A percentile compares a stretch with the other conserved stretches of the same genome.
Conservation (phyloP, 768 basidiomycete species). For the Lentinula aciculospora region DNA sequence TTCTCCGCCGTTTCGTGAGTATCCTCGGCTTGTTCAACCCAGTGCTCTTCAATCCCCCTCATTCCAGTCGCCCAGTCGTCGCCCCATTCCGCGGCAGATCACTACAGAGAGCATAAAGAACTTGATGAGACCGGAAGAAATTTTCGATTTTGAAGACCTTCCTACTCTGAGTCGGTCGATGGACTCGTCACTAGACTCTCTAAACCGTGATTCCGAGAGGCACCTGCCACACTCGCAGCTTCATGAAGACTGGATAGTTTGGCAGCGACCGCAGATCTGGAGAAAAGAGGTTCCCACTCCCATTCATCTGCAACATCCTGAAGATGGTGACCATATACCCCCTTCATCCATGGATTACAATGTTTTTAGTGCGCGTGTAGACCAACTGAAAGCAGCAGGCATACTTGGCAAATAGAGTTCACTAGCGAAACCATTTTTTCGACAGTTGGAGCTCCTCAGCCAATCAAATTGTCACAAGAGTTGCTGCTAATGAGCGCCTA, state of each 20-base stretch:
- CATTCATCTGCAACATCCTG: background rate
- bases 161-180: background rate
- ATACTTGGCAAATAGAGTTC: background rate
- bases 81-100: background rate
- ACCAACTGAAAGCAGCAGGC: background rate
- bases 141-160: background rate
- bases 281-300: background rate
- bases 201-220: background rate
- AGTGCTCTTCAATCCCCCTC: background rate
- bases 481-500: no score
- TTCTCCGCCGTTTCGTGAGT: background rate
- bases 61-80: background rate
- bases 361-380: conserved; percentile 1
- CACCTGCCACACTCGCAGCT: background rate
- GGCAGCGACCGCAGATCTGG: background rate
- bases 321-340: background rate
- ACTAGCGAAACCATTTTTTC: no score
- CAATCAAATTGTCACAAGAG: background rate
- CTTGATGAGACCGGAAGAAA: background rate
- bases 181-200: background rate
- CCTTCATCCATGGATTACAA: conserved; percentile 1
- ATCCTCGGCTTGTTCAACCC: background rate
- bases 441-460: no score
- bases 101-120: background rate
- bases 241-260: background rate